Base-by-base conservation (phyloP, 352 stramenopile species). In the Globisporangium lucens region DNA sequence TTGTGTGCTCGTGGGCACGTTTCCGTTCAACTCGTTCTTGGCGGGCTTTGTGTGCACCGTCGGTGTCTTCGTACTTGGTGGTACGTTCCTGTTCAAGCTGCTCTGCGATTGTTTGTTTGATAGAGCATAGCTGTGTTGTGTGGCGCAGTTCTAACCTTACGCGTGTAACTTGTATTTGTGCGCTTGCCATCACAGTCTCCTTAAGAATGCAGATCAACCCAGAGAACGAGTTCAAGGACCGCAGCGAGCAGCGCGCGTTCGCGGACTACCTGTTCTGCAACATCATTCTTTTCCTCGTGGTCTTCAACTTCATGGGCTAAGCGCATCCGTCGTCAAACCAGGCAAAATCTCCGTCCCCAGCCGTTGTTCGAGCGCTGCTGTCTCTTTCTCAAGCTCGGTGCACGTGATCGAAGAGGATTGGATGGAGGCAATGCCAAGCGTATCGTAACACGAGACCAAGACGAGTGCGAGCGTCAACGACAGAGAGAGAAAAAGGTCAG, bases 251-350 rank as follows among this genome's bases (percentile, higher is more conserved):
- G 75, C 88, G 88, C 67, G 89, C 89, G 30, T 97, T 97, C 72
- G 89, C 88, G 22, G 90, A 97, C 75, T 97, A 97, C 72, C 79
- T 97, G 55, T 94, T 96, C 67, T 97, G 90, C 88, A 96, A 95
- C 83, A 85, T 97, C 72, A 90, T 97, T 41, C 84, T 97, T 61
- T 97, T 97, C 82, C 83, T 97, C 51, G 90, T 95, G 56, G 90
- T 97, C 53, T 95, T 96, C 76, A 97, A 97, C 80, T 97, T 97
- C 77, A 97, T 97, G 84, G 90, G 90, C 65, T 97, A 90, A 92
- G 66, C 29, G 20, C 30, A 4, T 59, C 12, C 51, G 9, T 7
- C 24, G n/a, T 1, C 20, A 58, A 29, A 58, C 7, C 55, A 61
- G 41, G 30, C 30, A 38, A 20, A n/a, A 20, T 6, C 30, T 22